Conservation (phyloP, 2,329 filamentous ascomycete species). For the Penicillium sp. region DNA sequence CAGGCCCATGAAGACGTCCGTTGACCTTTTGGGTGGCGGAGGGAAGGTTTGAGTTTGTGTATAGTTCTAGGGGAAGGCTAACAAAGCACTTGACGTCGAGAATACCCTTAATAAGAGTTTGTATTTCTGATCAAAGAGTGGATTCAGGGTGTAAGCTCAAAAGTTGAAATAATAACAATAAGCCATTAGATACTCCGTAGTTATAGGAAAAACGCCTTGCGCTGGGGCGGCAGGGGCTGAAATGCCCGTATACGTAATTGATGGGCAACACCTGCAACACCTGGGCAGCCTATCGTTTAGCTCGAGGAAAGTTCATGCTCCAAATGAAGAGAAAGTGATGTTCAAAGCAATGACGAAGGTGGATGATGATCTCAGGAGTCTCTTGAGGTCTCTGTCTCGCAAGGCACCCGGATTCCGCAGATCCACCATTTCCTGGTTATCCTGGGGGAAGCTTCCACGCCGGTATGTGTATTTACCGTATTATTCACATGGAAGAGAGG, state of each 20-base stretch:
- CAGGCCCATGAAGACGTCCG: conserved; percentile 31
- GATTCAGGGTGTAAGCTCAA: not conserved
- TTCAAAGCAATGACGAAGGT: not conserved
- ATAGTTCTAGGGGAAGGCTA: not conserved
- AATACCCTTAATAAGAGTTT: not conserved
- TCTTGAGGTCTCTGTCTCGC: not conserved
- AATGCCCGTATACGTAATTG: not conserved
- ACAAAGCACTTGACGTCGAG: not conserved
- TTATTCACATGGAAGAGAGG: not conserved
- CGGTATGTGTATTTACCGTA: conserved; percentile 3
- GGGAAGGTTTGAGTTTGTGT: not conserved
- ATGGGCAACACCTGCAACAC: not conserved
- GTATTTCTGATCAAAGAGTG: not conserved
- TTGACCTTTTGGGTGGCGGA: not conserved
- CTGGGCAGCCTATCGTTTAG: not conserved
- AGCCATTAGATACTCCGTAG: conserved; percentile 1
- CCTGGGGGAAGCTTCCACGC: conserved; percentile 3
- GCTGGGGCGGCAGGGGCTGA: conserved; percentile 2
- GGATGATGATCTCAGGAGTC: not conserved
- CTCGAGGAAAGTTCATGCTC: not conserved
- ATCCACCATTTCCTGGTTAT: not conserved
- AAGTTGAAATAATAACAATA: not conserved
- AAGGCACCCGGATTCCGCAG: conserved; percentile 10
- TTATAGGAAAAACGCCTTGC: conserved; percentile 9
- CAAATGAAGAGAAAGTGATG: not conserved